Evolutionary conservation across 768 basidiomycete genomes (phyloP), one percentile per base, ranked within the genome.

Genomic region (Exsudoporus frostii): DNA sequence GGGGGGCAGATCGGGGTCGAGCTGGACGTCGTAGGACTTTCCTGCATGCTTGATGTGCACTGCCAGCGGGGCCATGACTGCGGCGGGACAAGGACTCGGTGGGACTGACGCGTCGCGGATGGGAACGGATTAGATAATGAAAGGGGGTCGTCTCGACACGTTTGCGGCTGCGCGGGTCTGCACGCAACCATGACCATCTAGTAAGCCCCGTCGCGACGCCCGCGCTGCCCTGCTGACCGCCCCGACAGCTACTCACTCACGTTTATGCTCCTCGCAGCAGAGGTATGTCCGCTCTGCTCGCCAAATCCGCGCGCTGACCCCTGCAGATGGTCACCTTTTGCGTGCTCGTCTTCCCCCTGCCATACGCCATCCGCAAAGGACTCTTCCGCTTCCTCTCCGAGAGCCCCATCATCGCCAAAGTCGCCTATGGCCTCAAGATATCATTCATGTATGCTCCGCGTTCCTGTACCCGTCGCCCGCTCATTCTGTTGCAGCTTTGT

Each of bases 21-120:
- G 83, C 43, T 78, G 68, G 37, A 97, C 67, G 57, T 84, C 77
- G 70, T 87, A 76, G 0, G 79, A 73, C 74, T 92, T 93, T 51
- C 92, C 94, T 13, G 90, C 82, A 66, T 98, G 93, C 70, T 97
- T 98, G 69, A 98, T 82, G 61, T 85, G 80, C 5, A 99, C 90
- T n/a, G 73, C 51, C 41, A 92, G 65, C 51, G 82, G 80, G 10
- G 86, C 74, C 89, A 91, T 88, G 63, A 14, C 36, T 17, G 61
- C 41, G n/a, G 17, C n/a, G 22, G n/a, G 20, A 51, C 34, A 45
- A 45, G 13, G 40, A 32, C 42, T 7, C 10, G 29, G 22, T 17
- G 9, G n/a, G 7, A n/a, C n/a, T 57, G 56, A 64, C 65, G 65
- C 65, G 62, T 66, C 58, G 58, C 56, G 22, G 54, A 67, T 68